Percentiles rank a stretch among this genome's conserved stretches.
These are phyloP conservation scores for barrel medic (Medicago truncatula) DNA, from an alignment of 306 rosid genomes.

Conservation along the genomic window MtrunA17r5.0-ANR NC_053043.1:11425001-11425500, in stretches of 20 bases:
- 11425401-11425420: conserved; percentile 78
- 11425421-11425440: conserved; percentile 54
- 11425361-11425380: too few species aligned
- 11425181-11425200: neutral
- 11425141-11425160: conserved; percentile 4
- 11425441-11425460: conserved; percentile 47
- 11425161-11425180: conserved; percentile 7
- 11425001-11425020: too few species aligned
- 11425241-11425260: too few species aligned
- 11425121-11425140: conserved; percentile 29
- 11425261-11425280: too few species aligned
- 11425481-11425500: conserved; percentile 33
- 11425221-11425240: too few species aligned
- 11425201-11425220: too few species aligned
- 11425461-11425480: conserved; percentile 56
- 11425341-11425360: too few species aligned
- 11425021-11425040: too few species aligned
- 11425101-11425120: conserved; percentile 11
- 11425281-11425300: too few species aligned
- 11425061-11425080: neutral
- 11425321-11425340: too few species aligned
- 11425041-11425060: too few species aligned
- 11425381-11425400: conserved; percentile 2
- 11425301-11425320: too few species aligned
- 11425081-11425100: conserved; percentile 29